These are phyloP conservation scores for Salvia sclarea DNA, from an alignment of 305 asterid genomes.

Conservation along the genomic window DNA sequence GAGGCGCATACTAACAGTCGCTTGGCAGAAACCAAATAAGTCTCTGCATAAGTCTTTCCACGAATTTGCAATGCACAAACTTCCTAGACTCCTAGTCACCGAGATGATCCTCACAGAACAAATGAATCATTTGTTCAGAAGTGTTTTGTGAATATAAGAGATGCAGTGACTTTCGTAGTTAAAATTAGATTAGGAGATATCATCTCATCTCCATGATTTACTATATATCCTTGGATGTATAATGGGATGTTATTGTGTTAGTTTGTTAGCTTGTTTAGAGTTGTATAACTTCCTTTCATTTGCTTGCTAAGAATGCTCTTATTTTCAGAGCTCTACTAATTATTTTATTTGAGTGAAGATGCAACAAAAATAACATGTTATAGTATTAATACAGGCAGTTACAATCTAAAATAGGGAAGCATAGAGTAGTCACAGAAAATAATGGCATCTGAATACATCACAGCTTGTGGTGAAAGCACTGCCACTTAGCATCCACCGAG, in stretches of 20 bases:
- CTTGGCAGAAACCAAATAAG: constrained; percentile 27
- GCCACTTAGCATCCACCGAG: constrained; percentile 14
- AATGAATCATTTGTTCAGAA: constrained; percentile 45
- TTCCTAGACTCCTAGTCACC: constrained; percentile 60
- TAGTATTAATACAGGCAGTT: not conserved
- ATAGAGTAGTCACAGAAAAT: not conserved
- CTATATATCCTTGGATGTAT: not conserved
- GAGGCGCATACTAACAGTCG: constrained; percentile 34
- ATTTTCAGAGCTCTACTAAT: not conserved
- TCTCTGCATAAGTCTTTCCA: not conserved
- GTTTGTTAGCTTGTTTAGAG: not conserved
- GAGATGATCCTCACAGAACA: constrained; percentile 45
- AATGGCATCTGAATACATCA: constrained; percentile 6
- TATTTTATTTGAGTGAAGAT: not conserved
- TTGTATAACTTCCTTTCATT: not conserved
- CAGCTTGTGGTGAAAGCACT: constrained; percentile 27
- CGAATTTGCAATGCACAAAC: constrained; percentile 27
- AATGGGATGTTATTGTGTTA: not conserved
- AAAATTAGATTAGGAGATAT: not conserved
- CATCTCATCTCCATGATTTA: not conserved
- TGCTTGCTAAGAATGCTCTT: not conserved
- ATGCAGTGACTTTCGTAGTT: not conserved
- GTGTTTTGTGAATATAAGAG: constrained; percentile 36
- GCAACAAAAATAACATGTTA: not conserved
- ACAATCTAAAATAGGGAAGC: constrained; percentile 13